Conservation (phyloP, 257 asterid genomes). For the Solanum microdontum region DNA sequence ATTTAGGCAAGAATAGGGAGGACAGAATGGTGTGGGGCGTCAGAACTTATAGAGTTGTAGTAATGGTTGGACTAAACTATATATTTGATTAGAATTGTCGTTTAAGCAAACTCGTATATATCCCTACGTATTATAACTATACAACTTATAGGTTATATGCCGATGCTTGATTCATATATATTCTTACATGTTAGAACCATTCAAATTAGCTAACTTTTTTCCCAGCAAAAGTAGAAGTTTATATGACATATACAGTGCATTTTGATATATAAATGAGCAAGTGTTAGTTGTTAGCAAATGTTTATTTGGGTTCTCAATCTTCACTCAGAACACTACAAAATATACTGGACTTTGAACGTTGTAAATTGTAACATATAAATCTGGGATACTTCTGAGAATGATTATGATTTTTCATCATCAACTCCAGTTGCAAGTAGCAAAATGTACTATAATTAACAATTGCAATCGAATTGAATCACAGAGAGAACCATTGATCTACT, state of each 20-base stretch:
- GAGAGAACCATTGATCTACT: neutral
- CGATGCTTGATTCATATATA: neutral
- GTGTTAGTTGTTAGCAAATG: neutral
- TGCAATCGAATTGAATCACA: neutral
- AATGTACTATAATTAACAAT: neutral
- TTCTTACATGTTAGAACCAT: neutral
- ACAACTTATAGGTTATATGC: no score
- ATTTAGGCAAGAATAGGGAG: neutral
- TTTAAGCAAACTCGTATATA: no score
- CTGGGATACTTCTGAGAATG: neutral
- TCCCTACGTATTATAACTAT: no score
- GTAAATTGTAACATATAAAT: neutral
- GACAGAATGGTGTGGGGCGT: neutral
- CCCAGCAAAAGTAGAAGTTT: neutral
- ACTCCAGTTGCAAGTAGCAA: neutral
- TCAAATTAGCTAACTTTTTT: neutral
- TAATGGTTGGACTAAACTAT: neutral
- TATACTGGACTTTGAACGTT: neutral
- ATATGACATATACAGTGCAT: neutral
- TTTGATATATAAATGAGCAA: neutral
- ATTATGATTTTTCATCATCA: neutral
- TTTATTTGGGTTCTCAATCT: neutral
- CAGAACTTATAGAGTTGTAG: neutral
- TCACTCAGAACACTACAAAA: neutral
- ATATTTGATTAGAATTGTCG: neutral